Conservation (phyloP, 139 green algal genomes). For the Gonium pectorale region DNA sequence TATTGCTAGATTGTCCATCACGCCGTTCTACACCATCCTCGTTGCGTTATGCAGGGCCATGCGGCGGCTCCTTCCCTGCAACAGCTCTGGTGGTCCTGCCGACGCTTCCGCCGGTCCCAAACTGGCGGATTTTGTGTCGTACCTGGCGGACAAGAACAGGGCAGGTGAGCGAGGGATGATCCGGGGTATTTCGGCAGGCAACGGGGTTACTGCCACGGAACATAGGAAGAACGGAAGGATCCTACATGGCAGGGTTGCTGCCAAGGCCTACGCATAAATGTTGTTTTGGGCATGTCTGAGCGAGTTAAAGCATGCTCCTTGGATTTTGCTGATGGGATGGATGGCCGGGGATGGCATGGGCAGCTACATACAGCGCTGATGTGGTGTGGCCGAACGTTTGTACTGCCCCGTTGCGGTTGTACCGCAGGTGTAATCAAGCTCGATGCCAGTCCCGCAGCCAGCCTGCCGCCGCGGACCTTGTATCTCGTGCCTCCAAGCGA, state of each 20-base stretch:
- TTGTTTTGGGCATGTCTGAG: neutral
- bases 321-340: too few relatives aligned
- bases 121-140: conserved; percentile 24
- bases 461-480: conserved; percentile 19
- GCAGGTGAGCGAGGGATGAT: neutral
- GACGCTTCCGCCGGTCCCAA: too few relatives aligned
- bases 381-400: too few relatives aligned
- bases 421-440: conserved; percentile 51
- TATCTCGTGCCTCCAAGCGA: conserved; percentile 42
- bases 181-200: neutral
- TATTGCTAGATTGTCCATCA: too few relatives aligned
- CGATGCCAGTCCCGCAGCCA: conserved; percentile 8
- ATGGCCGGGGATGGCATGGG: too few relatives aligned
- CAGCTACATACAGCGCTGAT: too few relatives aligned
- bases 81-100: too few relatives aligned
- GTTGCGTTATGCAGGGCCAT: conserved; percentile 17
- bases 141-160: conserved; percentile 48
- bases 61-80: conserved; percentile 9
- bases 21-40: too few relatives aligned
- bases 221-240: neutral
- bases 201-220: neutral
- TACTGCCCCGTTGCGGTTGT: neutral
- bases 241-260: too few relatives aligned
- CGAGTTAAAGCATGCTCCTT: too few relatives aligned
- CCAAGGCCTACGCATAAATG: neutral